These are phyloP conservation scores for Cadophora sp. DNA, from an alignment of 2,329 filamentous ascomycete species.

Conservation along the genomic window DNA sequence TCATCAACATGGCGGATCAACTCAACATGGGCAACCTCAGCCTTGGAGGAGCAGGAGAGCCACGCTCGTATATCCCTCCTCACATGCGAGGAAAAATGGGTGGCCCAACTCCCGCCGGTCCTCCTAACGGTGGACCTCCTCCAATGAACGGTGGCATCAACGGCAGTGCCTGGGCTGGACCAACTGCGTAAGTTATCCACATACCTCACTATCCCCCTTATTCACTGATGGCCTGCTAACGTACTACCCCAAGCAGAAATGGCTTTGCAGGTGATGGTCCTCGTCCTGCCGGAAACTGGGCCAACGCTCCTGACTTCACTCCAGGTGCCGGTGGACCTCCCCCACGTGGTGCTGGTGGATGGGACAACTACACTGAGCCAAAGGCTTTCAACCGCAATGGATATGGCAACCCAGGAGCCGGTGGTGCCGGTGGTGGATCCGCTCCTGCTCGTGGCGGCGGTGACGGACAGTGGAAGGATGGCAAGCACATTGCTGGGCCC, in stretches of 20 bases:
- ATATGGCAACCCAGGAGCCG: slow-evolving; percentile 52
- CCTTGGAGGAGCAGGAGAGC: slow-evolving; percentile 58
- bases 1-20: slow-evolving; percentile 77
- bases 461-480: slow-evolving; percentile 95
- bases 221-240: slow-evolving; percentile 38
- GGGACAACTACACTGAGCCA: slow-evolving; percentile 39
- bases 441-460: slow-evolving; percentile 77
- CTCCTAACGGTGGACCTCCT: slow-evolving; percentile 30
- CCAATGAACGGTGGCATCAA: slow-evolving; percentile 57
- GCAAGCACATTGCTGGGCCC: slow-evolving; percentile 93
- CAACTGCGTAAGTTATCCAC: slow-evolving; percentile 56
- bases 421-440: slow-evolving; percentile 50
- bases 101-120: slow-evolving; percentile 35
- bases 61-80: slow-evolving; percentile 83
- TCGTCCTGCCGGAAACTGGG: slow-evolving; percentile 42
- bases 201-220: slow-evolving; percentile 4
- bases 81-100: slow-evolving; percentile 73
- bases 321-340: slow-evolving; percentile 41
- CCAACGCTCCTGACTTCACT: slow-evolving; percentile 47
- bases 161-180: slow-evolving; percentile 64
- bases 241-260: slow-evolving; percentile 51
- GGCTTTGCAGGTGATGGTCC: slow-evolving; percentile 49
- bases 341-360: slow-evolving; percentile 45
- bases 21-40: slow-evolving; percentile 81
- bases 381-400: slow-evolving; percentile 60